Evolutionary conservation across 495 filamentous ascomycete species (phyloP), one percentile per base, ranked within the genome.

Genomic region (Darksidea phi): DNA sequence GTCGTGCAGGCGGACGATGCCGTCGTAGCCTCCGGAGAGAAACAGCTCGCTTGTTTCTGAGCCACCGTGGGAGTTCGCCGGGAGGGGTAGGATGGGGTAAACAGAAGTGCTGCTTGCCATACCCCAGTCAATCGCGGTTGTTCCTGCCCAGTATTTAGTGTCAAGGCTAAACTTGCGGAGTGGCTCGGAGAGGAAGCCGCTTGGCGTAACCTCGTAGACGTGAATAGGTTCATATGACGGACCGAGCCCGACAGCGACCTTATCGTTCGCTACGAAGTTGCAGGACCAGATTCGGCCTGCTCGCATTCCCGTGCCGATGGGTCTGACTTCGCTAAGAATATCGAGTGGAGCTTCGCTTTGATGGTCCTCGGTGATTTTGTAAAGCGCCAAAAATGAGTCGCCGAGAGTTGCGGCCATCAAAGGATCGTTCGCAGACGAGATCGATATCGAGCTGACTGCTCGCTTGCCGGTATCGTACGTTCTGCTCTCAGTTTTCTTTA

Each of bases 1-100:
- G 70, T 89, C 86, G 69, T 89, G 85, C n/a, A 88, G 82, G 69
- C 86, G 81, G 17, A 84, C 77, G 20, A 75, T 72, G 12, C 82
- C 79, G 68, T 86, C 82, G 47, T 81, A 84, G 72, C 84, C 85
- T 4, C 84, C 83, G 24, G 80, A 79, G 4, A 89, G 74, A 48
- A 88, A 87, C 1, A 82, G 67, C 41, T 86, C 71, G 1, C 80
- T 81, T 2, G 70, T 60, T 11, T 63, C 63, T 6, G 24, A 65
- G 49, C 64, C 70, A 26, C 45, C 70, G 23, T 56, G 57, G 38
- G 64, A 76, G 48, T 55, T 67, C 1, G 59, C 45, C 26, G 78
- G 73, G 1, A 87, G 67, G 4, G 84, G 76, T 0, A 76, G 71
- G 17, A 85, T 79, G 6, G 82, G 76, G 59, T 82, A 80, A 18